phyloP scores from a whole-genome alignment of 2,329 filamentous ascomycete species.

The Metarhizium guizhouense region DNA sequence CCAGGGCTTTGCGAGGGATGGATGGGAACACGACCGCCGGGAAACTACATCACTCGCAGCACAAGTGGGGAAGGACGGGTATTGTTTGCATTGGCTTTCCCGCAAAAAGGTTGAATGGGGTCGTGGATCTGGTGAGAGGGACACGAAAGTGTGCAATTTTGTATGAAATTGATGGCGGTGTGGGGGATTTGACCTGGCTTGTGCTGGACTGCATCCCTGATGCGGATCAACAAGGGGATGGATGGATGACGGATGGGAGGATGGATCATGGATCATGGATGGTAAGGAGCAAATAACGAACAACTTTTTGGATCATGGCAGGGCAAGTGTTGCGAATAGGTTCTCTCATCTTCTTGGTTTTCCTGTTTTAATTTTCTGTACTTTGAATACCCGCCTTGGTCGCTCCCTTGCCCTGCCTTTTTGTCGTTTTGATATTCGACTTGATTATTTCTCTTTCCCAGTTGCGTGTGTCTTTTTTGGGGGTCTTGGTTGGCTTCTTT shows the following conservation, averaged over 20 bases:
- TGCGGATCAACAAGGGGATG: background rate
- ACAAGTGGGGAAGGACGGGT: conserved; percentile 2
- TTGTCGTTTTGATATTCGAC: background rate
- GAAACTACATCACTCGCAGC: conserved; percentile 4
- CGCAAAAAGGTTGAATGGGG: background rate
- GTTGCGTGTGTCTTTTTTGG: background rate
- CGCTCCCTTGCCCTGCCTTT: background rate
- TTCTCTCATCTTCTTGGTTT: background rate
- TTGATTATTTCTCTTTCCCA: too few relatives aligned
- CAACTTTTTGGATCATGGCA: too few relatives aligned
- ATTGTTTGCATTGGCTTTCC: conserved; percentile 1
- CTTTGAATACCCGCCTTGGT: background rate
- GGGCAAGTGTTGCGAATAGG: too few relatives aligned
- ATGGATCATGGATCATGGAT: background rate
- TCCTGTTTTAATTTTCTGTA: background rate
- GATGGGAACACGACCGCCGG: conserved; percentile 1
- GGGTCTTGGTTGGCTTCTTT: background rate
- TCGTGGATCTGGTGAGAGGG: background rate
- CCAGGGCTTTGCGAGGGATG: background rate
- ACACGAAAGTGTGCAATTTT: background rate
- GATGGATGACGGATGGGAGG: background rate
- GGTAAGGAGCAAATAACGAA: background rate
- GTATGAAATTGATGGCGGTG: background rate
- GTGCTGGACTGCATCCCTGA: background rate
- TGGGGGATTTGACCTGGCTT: background rate